Evolutionary conservation across 768 basidiomycete species (phyloP), one percentile per base, ranked within the genome.

Genomic region (Lepiota venenata): DNA sequence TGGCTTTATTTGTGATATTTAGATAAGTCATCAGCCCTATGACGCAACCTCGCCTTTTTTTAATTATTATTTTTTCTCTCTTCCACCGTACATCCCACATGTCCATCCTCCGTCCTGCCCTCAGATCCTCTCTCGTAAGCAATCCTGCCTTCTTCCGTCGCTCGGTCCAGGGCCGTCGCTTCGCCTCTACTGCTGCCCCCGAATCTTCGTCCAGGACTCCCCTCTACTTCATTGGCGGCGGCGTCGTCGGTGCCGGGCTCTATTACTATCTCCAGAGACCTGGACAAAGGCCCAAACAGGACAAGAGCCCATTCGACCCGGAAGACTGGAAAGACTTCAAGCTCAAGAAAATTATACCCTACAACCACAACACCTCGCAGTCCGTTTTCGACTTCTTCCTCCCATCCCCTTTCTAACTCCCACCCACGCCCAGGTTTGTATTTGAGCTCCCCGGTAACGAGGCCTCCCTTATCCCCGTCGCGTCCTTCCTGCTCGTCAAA

Each of bases 291-390:
- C 70, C 65, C 50, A 72, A 69, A 64, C 80, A 79, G 57, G 73
- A 82, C 64, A 85, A 82, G 65, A 87, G 85, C 60, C 82, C 87
- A 11, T 78, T 93, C 21, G 86, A 90, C 65, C 81, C 89, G 7
- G 72, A 89, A 55, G 82, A 85, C 59, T 92, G 86, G 63, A 69
- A 84, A 47, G 83, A 91, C 66, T 87, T 97, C 71, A 85, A 84
- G 66, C 82, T 98, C 63, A 88, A 88, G 69, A 82, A 84, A 64
- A 69, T 92, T 56, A 73, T 84, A 56, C 86, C 86, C 0, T 97
- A 96, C 78, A 98, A 97, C 81, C 88, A 98, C 80, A 97, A 98
- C 72, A 88, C 93, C 12, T 76, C 91, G 29, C 83, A 80, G 84
- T 93, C 59, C 53, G 78, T 60, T 40, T 25, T 38, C 46, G 36